Evolutionary conservation across 305 asterid genomes (phyloP).

Genomic region (Euphrasia arctica): DNA sequence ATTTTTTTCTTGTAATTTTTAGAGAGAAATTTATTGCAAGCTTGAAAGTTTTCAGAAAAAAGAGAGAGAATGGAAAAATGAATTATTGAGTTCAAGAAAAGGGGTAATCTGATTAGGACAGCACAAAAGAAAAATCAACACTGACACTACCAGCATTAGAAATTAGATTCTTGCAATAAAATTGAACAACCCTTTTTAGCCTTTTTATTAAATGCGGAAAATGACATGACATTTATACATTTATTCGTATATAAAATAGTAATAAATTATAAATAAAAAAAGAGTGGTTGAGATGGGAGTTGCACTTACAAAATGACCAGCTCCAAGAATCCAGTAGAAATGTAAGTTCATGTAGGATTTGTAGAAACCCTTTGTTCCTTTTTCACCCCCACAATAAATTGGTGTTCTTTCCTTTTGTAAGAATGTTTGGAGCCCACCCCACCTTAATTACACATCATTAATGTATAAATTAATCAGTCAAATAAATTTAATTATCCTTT

Average conservation of each 20-base stretch:
- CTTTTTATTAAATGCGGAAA: neutral
- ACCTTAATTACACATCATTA: neutral
- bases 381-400: neutral
- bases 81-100: neutral
- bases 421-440: neutral
- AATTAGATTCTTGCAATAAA: neutral
- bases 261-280: too few species aligned
- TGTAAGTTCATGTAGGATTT: neutral
- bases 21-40: too few species aligned
- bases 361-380: neutral
- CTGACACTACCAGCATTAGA: neutral
- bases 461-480: neutral
- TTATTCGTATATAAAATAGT: too few species aligned
- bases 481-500: neutral
- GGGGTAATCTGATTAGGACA: neutral
- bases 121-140: neutral
- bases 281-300: neutral
- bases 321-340: constrained; percentile 9
- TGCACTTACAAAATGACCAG: constrained; percentile 9
- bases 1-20: too few species aligned
- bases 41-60: too few species aligned
- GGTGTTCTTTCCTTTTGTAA: neutral
- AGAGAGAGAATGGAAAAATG: too few species aligned
- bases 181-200: neutral
- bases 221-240: neutral